Base-by-base conservation (phyloP, 2,329 filamentous ascomycete genomes). In the Hypocreales sp. region DNA sequence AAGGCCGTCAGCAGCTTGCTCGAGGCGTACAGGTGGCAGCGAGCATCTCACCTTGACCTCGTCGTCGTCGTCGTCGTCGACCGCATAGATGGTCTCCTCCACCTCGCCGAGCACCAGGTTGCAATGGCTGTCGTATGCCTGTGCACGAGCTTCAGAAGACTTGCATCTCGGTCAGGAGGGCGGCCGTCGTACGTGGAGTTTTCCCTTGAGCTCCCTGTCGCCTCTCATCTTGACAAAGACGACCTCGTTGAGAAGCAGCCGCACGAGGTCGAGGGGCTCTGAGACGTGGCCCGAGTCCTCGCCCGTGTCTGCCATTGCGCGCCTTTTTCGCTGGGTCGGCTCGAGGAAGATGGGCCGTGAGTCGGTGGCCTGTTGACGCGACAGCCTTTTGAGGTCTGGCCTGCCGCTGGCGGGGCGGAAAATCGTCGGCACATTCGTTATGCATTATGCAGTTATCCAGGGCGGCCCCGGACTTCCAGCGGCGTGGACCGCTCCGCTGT, bases 91-190 rank as follows among this genome's bases (percentile, higher is more conserved):
- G 6, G 87, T 95, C 63, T 98, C 90, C 48, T 94, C 84, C 5
- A 95, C 90, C 39, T 98, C 90, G 29, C 90, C 87, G 5, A 98
- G 67, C 5, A 98, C 83, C 24, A 98, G 58, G 48, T 98, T 98
- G 67, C 92, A 98, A 55, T 98, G 90, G 46, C 83, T 93, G 50
- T 98, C 90, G 51, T 98, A 98, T 30, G 90, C 90, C 90, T 98
- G 32, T 16, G 22, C 6, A 12, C n/a, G 19, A 25, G 8, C 11
- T 4, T 39, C 8, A 44, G 40, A 25, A 11, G 12, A 12, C 15
- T 11, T 4, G 3, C 12, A 15, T 12, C 3, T 9, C 5, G 14
- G 6, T 5, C 25, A 13, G 28, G 18, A 8, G 10, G 22, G 22
- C 5, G 8, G 5, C 5, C 4, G 35, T 5, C 77, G 47, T 59